Evolutionary conservation across 1,284 basidiomycete species (phyloP).

Genomic region (Agaricales sp.): DNA sequence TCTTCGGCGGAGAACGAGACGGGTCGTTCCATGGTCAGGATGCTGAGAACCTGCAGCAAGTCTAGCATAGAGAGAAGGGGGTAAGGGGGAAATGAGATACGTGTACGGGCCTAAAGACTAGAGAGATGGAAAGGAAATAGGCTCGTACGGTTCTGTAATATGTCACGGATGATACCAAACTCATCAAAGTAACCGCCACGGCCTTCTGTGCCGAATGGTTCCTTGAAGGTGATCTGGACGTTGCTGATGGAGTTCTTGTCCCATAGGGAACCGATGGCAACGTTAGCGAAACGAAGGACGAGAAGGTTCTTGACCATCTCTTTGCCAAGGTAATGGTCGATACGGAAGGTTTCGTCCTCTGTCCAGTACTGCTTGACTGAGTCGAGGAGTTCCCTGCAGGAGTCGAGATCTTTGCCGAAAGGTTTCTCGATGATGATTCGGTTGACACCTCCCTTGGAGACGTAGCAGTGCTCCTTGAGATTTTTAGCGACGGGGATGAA

Average conservation of each 20-base stretch:
- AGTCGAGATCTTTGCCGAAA: slow-evolving; percentile 88
- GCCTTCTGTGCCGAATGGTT: slow-evolving; percentile 94
- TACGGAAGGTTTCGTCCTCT: slow-evolving; percentile 95
- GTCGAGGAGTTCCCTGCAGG: slow-evolving; percentile 71
- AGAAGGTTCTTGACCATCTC: slow-evolving; percentile 99
- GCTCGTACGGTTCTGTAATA: slow-evolving; percentile 91
- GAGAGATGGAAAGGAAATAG: neutral
- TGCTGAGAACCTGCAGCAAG: slow-evolving; percentile 84
- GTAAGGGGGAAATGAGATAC: slow-evolving; percentile 2
- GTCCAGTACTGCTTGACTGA: slow-evolving; percentile 82
- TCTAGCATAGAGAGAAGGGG: slow-evolving; percentile 29
- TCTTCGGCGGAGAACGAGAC: slow-evolving; percentile 96
- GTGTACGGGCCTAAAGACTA: slow-evolving; percentile 1
- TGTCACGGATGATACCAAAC: slow-evolving; percentile 94
- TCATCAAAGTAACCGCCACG: slow-evolving; percentile 98
- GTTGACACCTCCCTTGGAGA: slow-evolving; percentile 58
- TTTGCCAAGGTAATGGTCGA: slow-evolving; percentile 97
- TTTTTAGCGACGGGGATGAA: slow-evolving; percentile 84
- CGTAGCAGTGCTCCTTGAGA: slow-evolving; percentile 76
- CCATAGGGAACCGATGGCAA: slow-evolving; percentile 80
- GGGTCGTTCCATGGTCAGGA: slow-evolving; percentile 93
- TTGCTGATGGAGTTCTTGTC: slow-evolving; percentile 92
- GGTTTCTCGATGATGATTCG: slow-evolving; percentile 96
- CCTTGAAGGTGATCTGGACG: slow-evolving; percentile 98
- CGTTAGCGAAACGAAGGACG: slow-evolving; percentile 88